Conservation (phyloP, 257 asterid genomes). For the Solanum chmielewskii region DNA sequence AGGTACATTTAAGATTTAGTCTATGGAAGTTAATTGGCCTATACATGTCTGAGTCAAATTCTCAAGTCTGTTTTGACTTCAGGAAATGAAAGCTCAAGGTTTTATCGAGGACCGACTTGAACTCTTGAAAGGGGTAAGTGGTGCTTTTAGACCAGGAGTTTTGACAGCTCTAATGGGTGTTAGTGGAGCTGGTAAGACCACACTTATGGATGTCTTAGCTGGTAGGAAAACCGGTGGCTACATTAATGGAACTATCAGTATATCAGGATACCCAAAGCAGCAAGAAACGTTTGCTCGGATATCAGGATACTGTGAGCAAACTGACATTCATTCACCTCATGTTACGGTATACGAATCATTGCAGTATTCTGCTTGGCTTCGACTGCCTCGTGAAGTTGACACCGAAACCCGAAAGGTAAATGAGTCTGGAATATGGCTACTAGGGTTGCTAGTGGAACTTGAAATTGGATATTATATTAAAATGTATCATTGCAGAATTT, state of each 20-base stretch:
- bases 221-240: slow-evolving; percentile 79
- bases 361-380: slow-evolving; percentile 63
- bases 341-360: slow-evolving; percentile 68
- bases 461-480: background rate
- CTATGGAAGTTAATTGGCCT: background rate
- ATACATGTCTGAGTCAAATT: background rate
- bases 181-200: slow-evolving; percentile 81
- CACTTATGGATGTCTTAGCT: slow-evolving; percentile 70
- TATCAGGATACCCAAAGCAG: slow-evolving; percentile 62
- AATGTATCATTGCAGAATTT: slow-evolving; percentile 37
- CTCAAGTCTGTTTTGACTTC: background rate
- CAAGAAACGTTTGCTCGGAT: slow-evolving; percentile 75
- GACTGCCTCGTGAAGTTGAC: slow-evolving; percentile 60
- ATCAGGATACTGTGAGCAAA: slow-evolving; percentile 86
- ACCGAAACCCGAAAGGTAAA: slow-evolving; percentile 35
- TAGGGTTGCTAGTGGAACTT: background rate
- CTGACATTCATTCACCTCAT: slow-evolving; percentile 75
- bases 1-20: slow-evolving; percentile 16
- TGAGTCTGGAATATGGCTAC: background rate
- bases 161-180: slow-evolving; percentile 77
- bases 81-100: slow-evolving; percentile 72
- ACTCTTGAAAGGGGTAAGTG: slow-evolving; percentile 65
- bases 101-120: slow-evolving; percentile 36
- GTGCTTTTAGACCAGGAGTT: slow-evolving; percentile 78
- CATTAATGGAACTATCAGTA: slow-evolving; percentile 44